These are phyloP conservation scores for Boletus barrowsii DNA, from an alignment of 768 basidiomycete species.

Conservation along the genomic window DNA sequence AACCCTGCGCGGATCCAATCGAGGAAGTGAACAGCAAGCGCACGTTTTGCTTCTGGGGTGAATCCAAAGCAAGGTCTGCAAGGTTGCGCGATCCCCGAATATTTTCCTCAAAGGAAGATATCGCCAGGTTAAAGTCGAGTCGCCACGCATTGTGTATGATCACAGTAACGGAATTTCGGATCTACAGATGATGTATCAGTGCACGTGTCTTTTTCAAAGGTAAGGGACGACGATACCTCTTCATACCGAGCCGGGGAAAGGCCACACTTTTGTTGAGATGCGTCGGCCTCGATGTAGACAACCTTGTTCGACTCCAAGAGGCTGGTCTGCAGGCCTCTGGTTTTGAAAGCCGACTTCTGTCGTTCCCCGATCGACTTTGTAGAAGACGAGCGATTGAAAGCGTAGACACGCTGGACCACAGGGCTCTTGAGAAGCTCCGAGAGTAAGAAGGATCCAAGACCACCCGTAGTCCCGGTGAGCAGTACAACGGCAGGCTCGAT, in stretches of 20 bases:
- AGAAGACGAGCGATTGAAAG: slow-evolving; percentile 31
- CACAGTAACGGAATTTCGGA: slow-evolving; percentile 31
- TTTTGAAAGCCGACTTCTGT: slow-evolving; percentile 29
- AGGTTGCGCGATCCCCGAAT: slow-evolving; percentile 39
- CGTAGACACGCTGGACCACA: slow-evolving; percentile 30
- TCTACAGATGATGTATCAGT: slow-evolving; percentile 15
- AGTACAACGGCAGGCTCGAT: slow-evolving; percentile 27
- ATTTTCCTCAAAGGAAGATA: slow-evolving; percentile 43
- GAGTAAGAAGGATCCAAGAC: slow-evolving; percentile 38
- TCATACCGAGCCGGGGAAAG: slow-evolving; percentile 21
- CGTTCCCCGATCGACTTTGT: slow-evolving; percentile 18
- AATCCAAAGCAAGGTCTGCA: slow-evolving; percentile 30
- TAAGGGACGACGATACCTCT: slow-evolving; percentile 1
- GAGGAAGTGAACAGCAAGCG: slow-evolving; percentile 43
- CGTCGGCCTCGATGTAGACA: slow-evolving; percentile 34
- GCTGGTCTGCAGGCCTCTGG: slow-evolving; percentile 28
- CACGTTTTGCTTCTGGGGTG: slow-evolving; percentile 21
- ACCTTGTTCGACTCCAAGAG: slow-evolving; percentile 34
- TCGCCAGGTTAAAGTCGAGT: slow-evolving; percentile 41
- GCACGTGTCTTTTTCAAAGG: not conserved
- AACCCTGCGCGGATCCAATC: slow-evolving; percentile 32
- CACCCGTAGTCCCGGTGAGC: slow-evolving; percentile 41
- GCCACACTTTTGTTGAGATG: slow-evolving; percentile 28
- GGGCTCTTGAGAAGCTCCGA: slow-evolving; percentile 23
- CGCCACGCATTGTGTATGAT: slow-evolving; percentile 46